phyloP scores from a whole-genome alignment of 257 asterid genomes.

The Haberlea rhodopensis region DNA sequence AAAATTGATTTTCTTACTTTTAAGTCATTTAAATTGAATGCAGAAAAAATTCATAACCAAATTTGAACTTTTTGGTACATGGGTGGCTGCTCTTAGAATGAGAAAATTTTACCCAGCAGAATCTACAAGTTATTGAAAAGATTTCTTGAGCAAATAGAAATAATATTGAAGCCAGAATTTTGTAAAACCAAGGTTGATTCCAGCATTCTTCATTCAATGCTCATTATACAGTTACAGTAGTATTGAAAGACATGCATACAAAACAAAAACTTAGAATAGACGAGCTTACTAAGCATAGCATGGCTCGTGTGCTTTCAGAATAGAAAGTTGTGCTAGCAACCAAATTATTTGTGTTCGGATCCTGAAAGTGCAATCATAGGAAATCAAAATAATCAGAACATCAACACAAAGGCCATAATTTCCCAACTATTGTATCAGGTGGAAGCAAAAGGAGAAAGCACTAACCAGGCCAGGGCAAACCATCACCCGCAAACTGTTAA shows the following conservation, averaged over 20 bases:
- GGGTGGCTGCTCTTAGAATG: background rate
- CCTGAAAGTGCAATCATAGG: slow-evolving; percentile 47
- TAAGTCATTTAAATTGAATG: background rate
- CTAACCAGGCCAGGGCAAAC: slow-evolving; percentile 91
- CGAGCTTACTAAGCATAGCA: slow-evolving; percentile 85
- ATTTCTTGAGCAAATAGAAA: background rate
- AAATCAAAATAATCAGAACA: slow-evolving; percentile 12
- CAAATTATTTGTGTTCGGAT: slow-evolving; percentile 84
- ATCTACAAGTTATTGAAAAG: background rate
- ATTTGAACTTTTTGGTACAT: background rate
- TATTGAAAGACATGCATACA: background rate
- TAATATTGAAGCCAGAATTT: slow-evolving; percentile 5
- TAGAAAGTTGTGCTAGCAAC: slow-evolving; percentile 84
- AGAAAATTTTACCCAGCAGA: background rate
- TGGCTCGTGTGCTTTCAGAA: slow-evolving; percentile 87
- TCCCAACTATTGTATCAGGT: slow-evolving; percentile 1
- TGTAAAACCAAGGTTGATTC: slow-evolving; percentile 7
- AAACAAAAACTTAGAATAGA: background rate
- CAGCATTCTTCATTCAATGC: background rate
- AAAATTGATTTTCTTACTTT: background rate
- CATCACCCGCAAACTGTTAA: slow-evolving; percentile 54
- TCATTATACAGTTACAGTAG: background rate
- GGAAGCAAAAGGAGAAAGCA: slow-evolving; percentile 24
- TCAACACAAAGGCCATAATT: slow-evolving; percentile 22
- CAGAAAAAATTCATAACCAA: background rate